Evolutionary conservation across 2,329 filamentous ascomycete species (phyloP).

Genomic region (Dryadomyces sulphureus): DNA sequence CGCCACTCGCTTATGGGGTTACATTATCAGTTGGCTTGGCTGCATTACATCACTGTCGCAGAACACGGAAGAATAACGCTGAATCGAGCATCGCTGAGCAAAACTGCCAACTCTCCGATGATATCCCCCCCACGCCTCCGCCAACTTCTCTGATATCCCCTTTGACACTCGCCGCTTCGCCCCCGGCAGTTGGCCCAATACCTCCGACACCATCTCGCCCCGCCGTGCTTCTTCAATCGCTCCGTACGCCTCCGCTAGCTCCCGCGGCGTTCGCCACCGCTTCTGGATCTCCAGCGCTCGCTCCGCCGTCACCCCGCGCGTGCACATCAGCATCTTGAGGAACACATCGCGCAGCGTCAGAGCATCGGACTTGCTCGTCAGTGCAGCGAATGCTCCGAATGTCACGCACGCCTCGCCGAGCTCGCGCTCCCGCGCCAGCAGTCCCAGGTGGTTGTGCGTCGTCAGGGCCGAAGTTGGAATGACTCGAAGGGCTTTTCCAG

Average conservation of each 20-base stretch:
- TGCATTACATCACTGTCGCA: too few species aligned
- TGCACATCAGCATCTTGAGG: constrained; percentile 79
- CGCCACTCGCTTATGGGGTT: too few species aligned
- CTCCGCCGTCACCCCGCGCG: constrained; percentile 57
- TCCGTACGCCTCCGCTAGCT: constrained; percentile 56
- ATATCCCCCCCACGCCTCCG: constrained; percentile 67
- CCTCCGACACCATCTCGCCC: constrained; percentile 43
- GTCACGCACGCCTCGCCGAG: constrained; percentile 34
- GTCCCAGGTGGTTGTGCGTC: constrained; percentile 48
- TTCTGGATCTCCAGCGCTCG: constrained; percentile 69
- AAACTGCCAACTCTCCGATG: too few species aligned
- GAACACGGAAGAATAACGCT: too few species aligned
- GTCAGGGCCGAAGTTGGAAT: constrained; percentile 53
- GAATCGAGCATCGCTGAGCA: too few species aligned
- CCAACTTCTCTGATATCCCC: constrained; percentile 51
- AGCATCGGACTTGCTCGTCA: constrained; percentile 61
- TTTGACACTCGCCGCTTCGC: constrained; percentile 53
- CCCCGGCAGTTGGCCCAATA: constrained; percentile 44
- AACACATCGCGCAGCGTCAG: constrained; percentile 62
- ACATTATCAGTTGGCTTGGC: too few species aligned
- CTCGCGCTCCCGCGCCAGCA: constrained; percentile 32
- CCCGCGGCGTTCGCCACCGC: constrained; percentile 59
- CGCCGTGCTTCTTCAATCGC: constrained; percentile 30
- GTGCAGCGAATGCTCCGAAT: constrained; percentile 54
- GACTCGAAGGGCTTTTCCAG: constrained; percentile 39